phyloP scores from a whole-genome alignment of 2,329 filamentous ascomycete genomes.

The Thielaviopsis populi region DNA sequence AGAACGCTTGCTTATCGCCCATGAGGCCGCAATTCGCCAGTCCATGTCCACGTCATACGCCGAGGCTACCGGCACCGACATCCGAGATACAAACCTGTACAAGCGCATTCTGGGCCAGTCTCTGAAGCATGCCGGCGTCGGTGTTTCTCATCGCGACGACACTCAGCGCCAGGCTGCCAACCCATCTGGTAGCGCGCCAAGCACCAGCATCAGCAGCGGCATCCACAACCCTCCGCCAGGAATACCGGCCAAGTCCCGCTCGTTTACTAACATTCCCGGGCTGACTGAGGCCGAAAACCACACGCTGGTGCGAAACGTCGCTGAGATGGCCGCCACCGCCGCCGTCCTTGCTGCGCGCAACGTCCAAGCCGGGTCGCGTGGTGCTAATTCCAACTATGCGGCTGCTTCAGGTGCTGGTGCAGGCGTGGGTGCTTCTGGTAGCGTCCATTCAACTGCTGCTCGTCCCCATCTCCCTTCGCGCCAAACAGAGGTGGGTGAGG shows the following conservation, averaged over 20 bases:
- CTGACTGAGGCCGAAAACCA: constrained; percentile 73
- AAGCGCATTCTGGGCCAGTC: constrained; percentile 88
- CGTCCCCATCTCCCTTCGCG: constrained; percentile 9
- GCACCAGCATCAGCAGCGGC: constrained; percentile 20
- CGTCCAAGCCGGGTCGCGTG: constrained; percentile 26
- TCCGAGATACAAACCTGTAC: constrained; percentile 79
- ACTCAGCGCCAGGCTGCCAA: constrained; percentile 28
- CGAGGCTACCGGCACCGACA: constrained; percentile 45
- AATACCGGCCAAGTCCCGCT: constrained; percentile 35
- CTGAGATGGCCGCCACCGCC: constrained; percentile 85
- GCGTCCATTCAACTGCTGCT: not conserved
- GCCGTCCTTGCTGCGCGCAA: constrained; percentile 77
- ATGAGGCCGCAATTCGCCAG: constrained; percentile 8
- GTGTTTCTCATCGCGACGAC: constrained; percentile 38
- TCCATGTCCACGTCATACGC: constrained; percentile 22
- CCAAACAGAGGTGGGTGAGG: constrained; percentile 22
- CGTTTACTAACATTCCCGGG: constrained; percentile 44
- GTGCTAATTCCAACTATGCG: not conserved
- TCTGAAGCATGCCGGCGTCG: constrained; percentile 55
- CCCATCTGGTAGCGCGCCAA: constrained; percentile 26
- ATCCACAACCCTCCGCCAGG: constrained; percentile 20
- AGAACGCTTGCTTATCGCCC: constrained; percentile 25
- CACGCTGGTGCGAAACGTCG: constrained; percentile 67
- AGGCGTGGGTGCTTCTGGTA: not conserved
- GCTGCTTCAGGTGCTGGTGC: not conserved